Base-by-base conservation (phyloP, 2,329 filamentous ascomycete species). In the Arthrinium phaeospermum region DNA sequence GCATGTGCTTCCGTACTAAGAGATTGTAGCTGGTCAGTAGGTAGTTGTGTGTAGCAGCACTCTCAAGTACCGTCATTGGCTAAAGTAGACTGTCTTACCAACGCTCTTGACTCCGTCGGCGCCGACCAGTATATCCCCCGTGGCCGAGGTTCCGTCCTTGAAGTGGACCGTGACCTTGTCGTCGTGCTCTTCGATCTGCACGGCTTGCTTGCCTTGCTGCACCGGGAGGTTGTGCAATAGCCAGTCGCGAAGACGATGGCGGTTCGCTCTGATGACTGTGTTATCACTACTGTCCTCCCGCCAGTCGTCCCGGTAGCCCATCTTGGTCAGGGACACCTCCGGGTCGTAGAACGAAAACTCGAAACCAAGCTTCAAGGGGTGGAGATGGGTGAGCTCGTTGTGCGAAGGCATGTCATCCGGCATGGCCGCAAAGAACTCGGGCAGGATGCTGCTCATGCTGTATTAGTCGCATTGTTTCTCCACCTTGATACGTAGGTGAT, bases 121-220 rank as follows among this genome's bases (percentile, higher is more conserved):
- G 88, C 82, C 16, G 80, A 75, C 72, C 89, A 78, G 5, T 76
- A 70, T 3, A 79, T 84, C 1, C 88, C 84, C 77, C 86, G 78
- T 75, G 44, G 67, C 67, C 8, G 67, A 68, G 4, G 67, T 68
- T 10, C 67, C 67, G 13, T 68, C 67, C 6, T 16, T 24, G 27
- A 68, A 68, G 12, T 30, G 67, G 8, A 68, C 45, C 67, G n/a
- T 30, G 45, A 68, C 67, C 44, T 44, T 30, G 41, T 30, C 67
- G 4, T 47, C 67, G 44, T 10, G 19, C 41, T 68, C 67, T 6
- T 47, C 45, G 41, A 68, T 24, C 41, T 13, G n/a, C 41, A 47
- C 45, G 14, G 45, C 41, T 45, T 68, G 41, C 67, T 68, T 68
- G 44, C 27, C 67, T n/a, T 27, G 8, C n/a, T 46, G 44, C 14